These are phyloP conservation scores for Phoma sp. DNA, from an alignment of 2,329 filamentous ascomycete species.

Conservation along the genomic window DNA sequence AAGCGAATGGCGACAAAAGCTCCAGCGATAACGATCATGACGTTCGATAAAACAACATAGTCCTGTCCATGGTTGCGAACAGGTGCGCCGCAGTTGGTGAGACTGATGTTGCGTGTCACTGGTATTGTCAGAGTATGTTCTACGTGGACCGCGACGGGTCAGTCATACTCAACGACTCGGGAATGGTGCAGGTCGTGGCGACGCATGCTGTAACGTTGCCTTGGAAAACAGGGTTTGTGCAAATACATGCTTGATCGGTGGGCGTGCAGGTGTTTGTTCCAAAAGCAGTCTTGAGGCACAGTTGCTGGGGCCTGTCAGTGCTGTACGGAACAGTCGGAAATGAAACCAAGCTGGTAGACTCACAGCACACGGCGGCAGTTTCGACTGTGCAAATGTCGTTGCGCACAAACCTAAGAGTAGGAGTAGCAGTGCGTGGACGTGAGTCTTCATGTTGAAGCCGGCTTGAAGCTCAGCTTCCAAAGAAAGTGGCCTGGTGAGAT, in stretches of 20 bases:
- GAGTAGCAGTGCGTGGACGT: conserved; percentile 6
- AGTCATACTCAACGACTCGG: conserved; percentile 29
- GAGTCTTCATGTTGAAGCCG: conserved; percentile 6
- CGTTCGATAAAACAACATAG: conserved; percentile 45
- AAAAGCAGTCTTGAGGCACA: conserved; percentile 14
- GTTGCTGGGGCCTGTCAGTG: conserved; percentile 10
- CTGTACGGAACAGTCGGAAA: not conserved
- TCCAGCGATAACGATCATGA: conserved; percentile 43
- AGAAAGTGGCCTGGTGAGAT: not conserved
- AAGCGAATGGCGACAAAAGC: conserved; percentile 47
- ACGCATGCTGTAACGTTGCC: conserved; percentile 30
- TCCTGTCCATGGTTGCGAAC: conserved; percentile 45
- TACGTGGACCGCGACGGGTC: not conserved
- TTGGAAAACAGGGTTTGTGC: conserved; percentile 30
- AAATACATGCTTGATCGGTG: conserved; percentile 30
- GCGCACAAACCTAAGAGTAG: conserved; percentile 9
- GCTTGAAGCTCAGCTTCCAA: not conserved
- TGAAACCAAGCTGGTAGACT: conserved; percentile 7
- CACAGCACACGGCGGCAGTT: conserved; percentile 25
- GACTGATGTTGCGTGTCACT: conserved; percentile 53
- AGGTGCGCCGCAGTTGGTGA: conserved; percentile 48
- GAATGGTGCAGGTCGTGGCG: conserved; percentile 26
- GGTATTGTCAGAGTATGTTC: not conserved
- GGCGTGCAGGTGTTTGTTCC: conserved; percentile 25
- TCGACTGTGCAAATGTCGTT: conserved; percentile 13